Evolutionary conservation across 371 early-diverging fungal genomes (phyloP), one percentile per base, ranked within the genome.

Genomic region (Sporodiniella umbellata): DNA sequence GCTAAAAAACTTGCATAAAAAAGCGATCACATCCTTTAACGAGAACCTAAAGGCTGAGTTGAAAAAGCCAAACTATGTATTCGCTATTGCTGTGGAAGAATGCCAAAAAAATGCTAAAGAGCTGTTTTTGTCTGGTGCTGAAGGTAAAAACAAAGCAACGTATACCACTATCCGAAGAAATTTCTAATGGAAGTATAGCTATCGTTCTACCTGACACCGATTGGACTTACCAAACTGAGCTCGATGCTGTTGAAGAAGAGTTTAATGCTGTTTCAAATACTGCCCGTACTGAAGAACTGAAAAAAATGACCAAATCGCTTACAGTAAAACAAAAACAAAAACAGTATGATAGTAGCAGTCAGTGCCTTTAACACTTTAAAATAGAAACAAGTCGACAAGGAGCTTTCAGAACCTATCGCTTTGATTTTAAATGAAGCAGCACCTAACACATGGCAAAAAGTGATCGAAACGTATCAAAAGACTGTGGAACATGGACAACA

Each of bases 1-100:
- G 64, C 70, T 97, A 12, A 85, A 88, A 47, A 96, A 95, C 53
- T 62, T 94, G 22, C 82, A 86, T 68, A 85, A 90, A 54, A 75
- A 72, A 55, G 84, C 87, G 0, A 63, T 89, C 3, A 65, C 54
- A 6, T 54, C 71, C 48, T 96, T 96, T 58, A 78, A 69, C 25
- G 69, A 69, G 33, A 56, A 58, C 10, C 48, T 75, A 8, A 58
- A 64, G 60, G 59, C 67, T 5, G 59, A 74, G 43, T 48, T 78
- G 28, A 74, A 72, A 33, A 65, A 64, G 15, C 70, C 74, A 21
- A 58, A 57, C 6, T 74, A 77, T 48, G 72, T 85, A 43, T 87
- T 88, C 70, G 77, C 81, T 33, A 54, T 46, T 3, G 76, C 72
- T 37, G 76, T 87, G 4, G 45, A 51, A 5, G 48, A 42, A 5